These are phyloP conservation scores for Fusarium armeniacum DNA, from an alignment of 2,329 filamentous ascomycete species.

Conservation along the genomic window DNA sequence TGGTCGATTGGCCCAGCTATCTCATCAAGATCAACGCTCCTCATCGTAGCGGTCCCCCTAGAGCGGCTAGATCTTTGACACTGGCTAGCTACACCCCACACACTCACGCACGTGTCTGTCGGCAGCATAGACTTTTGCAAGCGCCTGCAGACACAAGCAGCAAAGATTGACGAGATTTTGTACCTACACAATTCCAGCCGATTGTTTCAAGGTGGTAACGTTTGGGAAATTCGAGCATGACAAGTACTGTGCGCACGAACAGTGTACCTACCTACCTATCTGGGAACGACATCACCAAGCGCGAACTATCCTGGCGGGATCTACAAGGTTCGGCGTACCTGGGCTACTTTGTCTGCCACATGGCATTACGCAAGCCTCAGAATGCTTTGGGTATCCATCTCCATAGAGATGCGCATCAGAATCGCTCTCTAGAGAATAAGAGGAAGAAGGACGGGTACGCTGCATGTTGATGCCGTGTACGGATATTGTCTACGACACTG, in stretches of 20 bases:
- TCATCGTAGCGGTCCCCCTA: conserved; percentile 27
- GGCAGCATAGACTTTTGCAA: conserved; percentile 17
- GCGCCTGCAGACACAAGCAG: conserved; percentile 33
- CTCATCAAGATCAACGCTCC: conserved; percentile 35
- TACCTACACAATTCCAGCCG: conserved; percentile 22
- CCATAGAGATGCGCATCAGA: conserved; percentile 18
- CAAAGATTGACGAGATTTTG: conserved; percentile 35
- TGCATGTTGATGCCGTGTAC: conserved; percentile 4
- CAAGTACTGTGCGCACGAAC: conserved; percentile 12
- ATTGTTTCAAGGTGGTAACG: conserved; percentile 35
- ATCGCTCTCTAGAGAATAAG: conserved; percentile 1
- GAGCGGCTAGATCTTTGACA: conserved; percentile 39
- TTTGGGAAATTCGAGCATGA: conserved; percentile 17
- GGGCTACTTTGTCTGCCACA: conserved; percentile 33
- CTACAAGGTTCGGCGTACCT: conserved; percentile 20
- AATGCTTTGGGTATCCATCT: neutral
- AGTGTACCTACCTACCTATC: conserved; percentile 7
- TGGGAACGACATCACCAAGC: conserved; percentile 11
- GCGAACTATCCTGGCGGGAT: conserved; percentile 12
- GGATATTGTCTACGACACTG: conserved; percentile 5
- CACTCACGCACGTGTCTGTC: conserved; percentile 32
- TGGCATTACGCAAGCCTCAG: conserved; percentile 31
- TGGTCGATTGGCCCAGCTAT: conserved; percentile 23
- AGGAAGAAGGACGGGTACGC: conserved; percentile 17
- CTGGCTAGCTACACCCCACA: conserved; percentile 10